phyloP scores from a whole-genome alignment of 2,329 filamentous ascomycete genomes.

The Sporothrix phasma region DNA sequence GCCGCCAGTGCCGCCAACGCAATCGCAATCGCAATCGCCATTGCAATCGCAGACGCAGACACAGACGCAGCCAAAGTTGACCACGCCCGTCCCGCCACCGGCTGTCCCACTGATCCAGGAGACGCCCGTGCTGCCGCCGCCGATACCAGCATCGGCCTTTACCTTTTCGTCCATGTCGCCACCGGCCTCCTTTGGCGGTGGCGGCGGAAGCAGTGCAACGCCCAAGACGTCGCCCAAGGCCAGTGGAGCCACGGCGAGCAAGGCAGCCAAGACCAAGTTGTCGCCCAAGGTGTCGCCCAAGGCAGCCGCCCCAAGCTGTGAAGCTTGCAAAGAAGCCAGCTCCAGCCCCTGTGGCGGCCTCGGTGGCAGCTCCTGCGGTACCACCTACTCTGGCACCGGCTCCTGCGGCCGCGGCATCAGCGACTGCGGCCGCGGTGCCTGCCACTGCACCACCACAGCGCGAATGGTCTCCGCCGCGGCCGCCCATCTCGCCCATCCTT shows the following conservation, averaged over 20 bases:
- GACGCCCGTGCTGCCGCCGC: slow-evolving; percentile 16
- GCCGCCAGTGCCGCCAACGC: not conserved
- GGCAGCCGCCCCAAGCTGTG: not conserved
- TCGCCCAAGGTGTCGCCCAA: not conserved
- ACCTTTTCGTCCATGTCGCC: not conserved
- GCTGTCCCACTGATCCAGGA: slow-evolving; percentile 6
- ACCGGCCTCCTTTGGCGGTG: not conserved
- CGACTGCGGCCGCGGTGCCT: too few relatives aligned
- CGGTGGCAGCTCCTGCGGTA: not conserved
- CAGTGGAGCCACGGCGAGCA: not conserved
- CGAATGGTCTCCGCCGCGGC: slow-evolving; percentile 37
- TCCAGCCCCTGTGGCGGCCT: not conserved
- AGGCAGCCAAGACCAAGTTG: not conserved
- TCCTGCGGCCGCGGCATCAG: not conserved
- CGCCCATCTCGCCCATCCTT: slow-evolving; percentile 46
- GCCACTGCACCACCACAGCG: slow-evolving; percentile 16
- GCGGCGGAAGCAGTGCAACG: not conserved
- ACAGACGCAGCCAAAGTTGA: slow-evolving; percentile 2
- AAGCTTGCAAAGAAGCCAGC: not conserved
- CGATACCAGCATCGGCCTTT: slow-evolving; percentile 13
- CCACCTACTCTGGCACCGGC: not conserved
- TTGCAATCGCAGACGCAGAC: not conserved
- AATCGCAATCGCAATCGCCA: not conserved
- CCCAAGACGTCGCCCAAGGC: not conserved
- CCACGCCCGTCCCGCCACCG: not conserved